These are phyloP conservation scores for Cryptococcus hybrid DNA, from an alignment of 1,284 basidiomycete species.

Conservation along the genomic window DNA sequence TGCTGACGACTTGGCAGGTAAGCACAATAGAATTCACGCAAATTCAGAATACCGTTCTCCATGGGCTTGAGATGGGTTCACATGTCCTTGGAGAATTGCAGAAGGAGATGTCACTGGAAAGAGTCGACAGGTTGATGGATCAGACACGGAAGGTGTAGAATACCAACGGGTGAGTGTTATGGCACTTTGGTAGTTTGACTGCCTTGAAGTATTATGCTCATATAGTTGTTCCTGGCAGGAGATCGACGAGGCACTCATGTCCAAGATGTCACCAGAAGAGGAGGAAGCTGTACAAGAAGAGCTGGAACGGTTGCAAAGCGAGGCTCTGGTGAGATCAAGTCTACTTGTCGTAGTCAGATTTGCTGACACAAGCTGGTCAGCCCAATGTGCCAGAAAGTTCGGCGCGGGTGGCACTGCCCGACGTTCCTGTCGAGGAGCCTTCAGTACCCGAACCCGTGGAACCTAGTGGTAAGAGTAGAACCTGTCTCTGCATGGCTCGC, in stretches of 20 bases:
- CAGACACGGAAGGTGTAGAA: constrained; percentile 89
- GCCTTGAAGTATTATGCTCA: not conserved
- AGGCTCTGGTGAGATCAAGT: constrained; percentile 49
- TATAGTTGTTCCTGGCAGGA: constrained; percentile 58
- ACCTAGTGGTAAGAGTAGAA: no score
- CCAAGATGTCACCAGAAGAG: constrained; percentile 79
- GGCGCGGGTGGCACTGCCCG: constrained; percentile 49
- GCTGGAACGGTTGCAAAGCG: constrained; percentile 65
- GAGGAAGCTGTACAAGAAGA: constrained; percentile 91
- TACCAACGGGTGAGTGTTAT: constrained; percentile 71
- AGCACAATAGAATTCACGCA: constrained; percentile 95
- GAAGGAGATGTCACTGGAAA: constrained; percentile 86
- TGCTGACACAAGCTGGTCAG: constrained; percentile 12
- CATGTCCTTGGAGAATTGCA: constrained; percentile 91
- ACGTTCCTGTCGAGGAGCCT: constrained; percentile 57
- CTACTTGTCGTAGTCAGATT: not conserved
- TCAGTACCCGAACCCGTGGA: constrained; percentile 3
- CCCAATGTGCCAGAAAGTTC: constrained; percentile 30
- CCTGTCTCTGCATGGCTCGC: no score
- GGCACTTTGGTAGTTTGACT: not conserved
- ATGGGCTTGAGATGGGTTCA: constrained; percentile 90
- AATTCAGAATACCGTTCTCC: constrained; percentile 87
- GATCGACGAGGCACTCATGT: constrained; percentile 82
- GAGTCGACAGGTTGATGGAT: constrained; percentile 88
- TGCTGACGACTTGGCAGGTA: constrained; percentile 58